Evolutionary conservation across 1,284 basidiomycete genomes (phyloP).

Genomic region (Malassezia arunalokei): DNA sequence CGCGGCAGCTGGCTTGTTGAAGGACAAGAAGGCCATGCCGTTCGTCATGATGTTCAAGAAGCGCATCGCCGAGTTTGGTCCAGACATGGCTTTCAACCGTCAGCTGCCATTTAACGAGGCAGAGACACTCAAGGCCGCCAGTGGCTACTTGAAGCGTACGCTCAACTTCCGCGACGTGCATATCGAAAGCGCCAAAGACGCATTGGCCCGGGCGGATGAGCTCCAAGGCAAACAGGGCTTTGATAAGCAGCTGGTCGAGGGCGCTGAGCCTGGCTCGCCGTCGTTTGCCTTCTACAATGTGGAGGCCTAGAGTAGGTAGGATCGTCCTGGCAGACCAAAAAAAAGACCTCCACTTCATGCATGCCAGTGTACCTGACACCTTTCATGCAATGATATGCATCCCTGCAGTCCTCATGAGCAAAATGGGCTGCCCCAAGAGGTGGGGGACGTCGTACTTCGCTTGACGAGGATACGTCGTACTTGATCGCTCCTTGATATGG

Average conservation of each 20-base stretch:
- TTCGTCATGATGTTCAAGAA: slow-evolving; percentile 89
- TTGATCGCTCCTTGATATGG: neutral
- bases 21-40: slow-evolving; percentile 92
- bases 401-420: too few species aligned
- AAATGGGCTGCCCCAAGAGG: too few species aligned
- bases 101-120: slow-evolving; percentile 74
- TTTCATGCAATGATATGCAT: too few species aligned
- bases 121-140: slow-evolving; percentile 54
- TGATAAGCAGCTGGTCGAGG: slow-evolving; percentile 61
- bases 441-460: too few species aligned
- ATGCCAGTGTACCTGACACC: too few species aligned
- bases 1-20: slow-evolving; percentile 66
- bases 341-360: too few species aligned
- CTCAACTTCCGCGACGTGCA: slow-evolving; percentile 64
- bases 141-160: slow-evolving; percentile 65
- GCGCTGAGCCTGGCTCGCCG: slow-evolving; percentile 64
- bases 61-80: slow-evolving; percentile 68
- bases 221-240: slow-evolving; percentile 54
- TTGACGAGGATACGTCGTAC: too few species aligned
- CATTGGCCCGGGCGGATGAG: slow-evolving; percentile 47
- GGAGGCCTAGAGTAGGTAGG: neutral
- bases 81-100: slow-evolving; percentile 71
- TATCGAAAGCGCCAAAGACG: slow-evolving; percentile 62
- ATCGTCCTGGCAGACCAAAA: too few species aligned
- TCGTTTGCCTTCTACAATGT: slow-evolving; percentile 23